Evolutionary conservation across 1,139 yeast species (phyloP).

Genomic region (Sugiyamaella novakii): DNA sequence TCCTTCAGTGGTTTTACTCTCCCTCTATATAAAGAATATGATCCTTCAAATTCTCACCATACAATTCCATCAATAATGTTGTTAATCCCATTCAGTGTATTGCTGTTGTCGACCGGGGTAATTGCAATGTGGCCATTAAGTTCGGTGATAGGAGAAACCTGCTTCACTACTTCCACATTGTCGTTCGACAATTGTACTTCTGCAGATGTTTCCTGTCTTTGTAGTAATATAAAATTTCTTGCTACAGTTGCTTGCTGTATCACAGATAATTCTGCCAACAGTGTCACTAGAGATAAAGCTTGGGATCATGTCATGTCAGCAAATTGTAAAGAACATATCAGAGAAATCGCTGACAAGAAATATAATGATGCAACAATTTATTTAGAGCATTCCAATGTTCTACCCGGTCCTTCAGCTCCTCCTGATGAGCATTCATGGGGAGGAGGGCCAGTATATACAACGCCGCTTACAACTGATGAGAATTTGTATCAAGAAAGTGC

Average conservation of each 20-base stretch:
- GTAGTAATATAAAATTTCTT: conserved; percentile 36
- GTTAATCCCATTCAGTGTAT: background rate
- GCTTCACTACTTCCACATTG: conserved; percentile 35
- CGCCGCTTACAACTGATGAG: conserved; percentile 24
- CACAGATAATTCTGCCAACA: conserved; percentile 25
- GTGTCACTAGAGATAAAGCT: conserved; percentile 35
- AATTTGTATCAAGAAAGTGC: conserved; percentile 20
- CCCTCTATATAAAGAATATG: background rate
- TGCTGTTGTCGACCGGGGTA: background rate
- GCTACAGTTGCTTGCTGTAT: conserved; percentile 39
- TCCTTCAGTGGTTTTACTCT: too few relatives aligned
- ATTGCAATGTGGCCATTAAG: conserved; percentile 39
- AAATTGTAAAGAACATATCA: conserved; percentile 36
- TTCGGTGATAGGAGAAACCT: conserved; percentile 41
- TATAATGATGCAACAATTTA: conserved; percentile 30
- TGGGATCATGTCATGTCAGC: conserved; percentile 38
- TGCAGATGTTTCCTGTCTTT: conserved; percentile 39
- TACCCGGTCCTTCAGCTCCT: conserved; percentile 21
- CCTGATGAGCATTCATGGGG: conserved; percentile 13
- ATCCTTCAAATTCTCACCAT: too few relatives aligned
- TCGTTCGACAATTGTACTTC: conserved; percentile 36
- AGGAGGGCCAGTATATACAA: conserved; percentile 7
- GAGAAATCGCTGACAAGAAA: conserved; percentile 30
- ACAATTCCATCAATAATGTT: too few relatives aligned
- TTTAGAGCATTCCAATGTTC: conserved; percentile 10